Conservation (phyloP, 371 early-diverging fungal species). For the Entomophthora muscae region DNA sequence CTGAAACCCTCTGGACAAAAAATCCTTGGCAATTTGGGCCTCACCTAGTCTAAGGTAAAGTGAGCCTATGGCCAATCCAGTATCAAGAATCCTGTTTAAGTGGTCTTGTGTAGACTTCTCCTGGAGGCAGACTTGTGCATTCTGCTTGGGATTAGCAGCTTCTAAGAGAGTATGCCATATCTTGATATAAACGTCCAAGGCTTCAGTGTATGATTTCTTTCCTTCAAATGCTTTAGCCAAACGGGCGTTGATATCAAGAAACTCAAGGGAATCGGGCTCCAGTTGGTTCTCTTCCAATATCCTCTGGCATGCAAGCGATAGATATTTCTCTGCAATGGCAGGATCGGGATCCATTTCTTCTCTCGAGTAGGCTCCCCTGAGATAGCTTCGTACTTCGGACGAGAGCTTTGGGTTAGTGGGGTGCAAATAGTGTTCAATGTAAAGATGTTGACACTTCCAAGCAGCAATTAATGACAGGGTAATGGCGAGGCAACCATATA, state of each 20-base stretch:
- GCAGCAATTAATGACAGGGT: too few species aligned
- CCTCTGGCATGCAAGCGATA: background rate
- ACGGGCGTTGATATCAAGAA: background rate
- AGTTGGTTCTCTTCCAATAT: background rate
- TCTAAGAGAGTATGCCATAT: background rate
- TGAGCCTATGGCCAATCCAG: background rate
- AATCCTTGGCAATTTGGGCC: too few species aligned
- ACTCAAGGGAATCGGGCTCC: background rate
- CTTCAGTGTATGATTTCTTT: background rate
- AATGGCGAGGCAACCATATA: too few species aligned
- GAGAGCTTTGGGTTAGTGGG: background rate
- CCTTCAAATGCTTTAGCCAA: background rate
- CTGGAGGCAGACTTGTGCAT: too few species aligned
- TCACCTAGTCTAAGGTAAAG: too few species aligned
- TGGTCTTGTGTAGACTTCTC: too few species aligned
- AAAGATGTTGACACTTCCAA: background rate
- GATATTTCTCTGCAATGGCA: background rate
- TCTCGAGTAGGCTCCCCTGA: background rate
- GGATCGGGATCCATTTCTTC: background rate
- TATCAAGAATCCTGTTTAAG: too few species aligned
- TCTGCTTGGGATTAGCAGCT: too few species aligned
- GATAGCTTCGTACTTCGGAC: background rate
- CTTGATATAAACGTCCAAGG: background rate
- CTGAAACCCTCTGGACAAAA: too few species aligned
- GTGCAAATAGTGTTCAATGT: background rate